These are phyloP conservation scores for Arthroderma sp. DNA, from an alignment of 2,329 filamentous ascomycete genomes.

Conservation along the genomic window DNA sequence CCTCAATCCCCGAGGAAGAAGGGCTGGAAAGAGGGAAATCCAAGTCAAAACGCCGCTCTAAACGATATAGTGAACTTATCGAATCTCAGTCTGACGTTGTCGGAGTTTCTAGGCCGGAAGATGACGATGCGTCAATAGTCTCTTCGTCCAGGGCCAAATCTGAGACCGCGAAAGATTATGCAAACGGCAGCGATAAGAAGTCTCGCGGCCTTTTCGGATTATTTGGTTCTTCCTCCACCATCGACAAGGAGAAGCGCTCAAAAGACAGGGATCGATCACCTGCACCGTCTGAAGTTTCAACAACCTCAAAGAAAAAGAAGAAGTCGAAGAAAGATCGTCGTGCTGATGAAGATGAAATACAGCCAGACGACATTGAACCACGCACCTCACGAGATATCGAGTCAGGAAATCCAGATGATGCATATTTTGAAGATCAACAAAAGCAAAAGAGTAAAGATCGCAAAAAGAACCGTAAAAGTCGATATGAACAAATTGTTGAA, in stretches of 20 bases:
- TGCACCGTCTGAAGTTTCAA: slow-evolving; percentile 17
- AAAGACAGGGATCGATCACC: not conserved
- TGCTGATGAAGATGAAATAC: slow-evolving; percentile 40
- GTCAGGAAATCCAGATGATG: slow-evolving; percentile 28
- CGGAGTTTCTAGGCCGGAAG: slow-evolving; percentile 9
- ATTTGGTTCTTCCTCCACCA: slow-evolving; percentile 22
- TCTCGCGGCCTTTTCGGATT: slow-evolving; percentile 26
- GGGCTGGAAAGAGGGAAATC: slow-evolving; percentile 18
- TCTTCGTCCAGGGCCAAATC: slow-evolving; percentile 23
- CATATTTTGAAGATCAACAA: slow-evolving; percentile 13
- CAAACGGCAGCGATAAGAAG: slow-evolving; percentile 20
- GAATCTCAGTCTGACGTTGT: slow-evolving; percentile 22
- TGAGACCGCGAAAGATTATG: slow-evolving; percentile 18
- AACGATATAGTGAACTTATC: slow-evolving; percentile 15
- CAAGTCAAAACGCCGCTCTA: slow-evolving; percentile 19
- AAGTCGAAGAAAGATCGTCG: slow-evolving; percentile 29
- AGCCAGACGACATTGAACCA: slow-evolving; percentile 37
- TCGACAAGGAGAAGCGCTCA: not conserved
- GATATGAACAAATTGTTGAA: slow-evolving; percentile 26
- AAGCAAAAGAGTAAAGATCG: slow-evolving; percentile 18
- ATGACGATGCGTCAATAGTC: slow-evolving; percentile 27
- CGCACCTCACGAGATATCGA: slow-evolving; percentile 37
- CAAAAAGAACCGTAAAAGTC: slow-evolving; percentile 26
- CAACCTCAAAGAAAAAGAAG: slow-evolving; percentile 37
- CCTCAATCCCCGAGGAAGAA: slow-evolving; percentile 16